Evolutionary conservation across 1,284 basidiomycete genomes (phyloP).

Genomic region (Ceratobasidium sp.): DNA sequence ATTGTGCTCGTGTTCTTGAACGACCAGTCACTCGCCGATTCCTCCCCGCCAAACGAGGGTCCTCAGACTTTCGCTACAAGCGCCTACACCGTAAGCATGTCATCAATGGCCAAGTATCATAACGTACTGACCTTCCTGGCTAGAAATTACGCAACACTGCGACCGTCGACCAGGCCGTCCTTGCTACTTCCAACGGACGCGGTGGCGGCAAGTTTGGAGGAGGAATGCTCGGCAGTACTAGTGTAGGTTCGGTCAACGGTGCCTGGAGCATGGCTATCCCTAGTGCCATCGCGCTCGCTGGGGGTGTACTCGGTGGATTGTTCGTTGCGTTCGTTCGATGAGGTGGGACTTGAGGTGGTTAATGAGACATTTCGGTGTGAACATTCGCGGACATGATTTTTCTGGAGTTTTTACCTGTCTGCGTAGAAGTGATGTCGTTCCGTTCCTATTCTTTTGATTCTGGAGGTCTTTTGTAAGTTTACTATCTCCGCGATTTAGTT

Average conservation of each 20-base stretch:
- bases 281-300: conserved; percentile 7
- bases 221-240: conserved; percentile 42
- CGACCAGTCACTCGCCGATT: conserved; percentile 55
- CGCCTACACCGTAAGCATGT: conserved; percentile 63
- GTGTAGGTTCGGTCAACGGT: conserved; percentile 19
- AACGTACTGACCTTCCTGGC: too few relatives aligned
- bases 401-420: not conserved
- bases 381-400: not conserved
- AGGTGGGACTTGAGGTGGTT: not conserved
- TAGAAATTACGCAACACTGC: conserved; percentile 46
- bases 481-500: not conserved
- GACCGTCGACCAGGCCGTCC: conserved; percentile 50
- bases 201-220: conserved; percentile 45
- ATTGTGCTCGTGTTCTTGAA: conserved; percentile 75
- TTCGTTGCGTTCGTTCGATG: conserved; percentile 37
- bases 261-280: conserved; percentile 30
- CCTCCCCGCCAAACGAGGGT: conserved; percentile 49
- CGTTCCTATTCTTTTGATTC: not conserved
- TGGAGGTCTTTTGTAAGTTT: conserved; percentile 15
- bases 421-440: not conserved
- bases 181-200: conserved; percentile 54
- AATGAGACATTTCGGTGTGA: conserved; percentile 10
- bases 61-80: conserved; percentile 46
- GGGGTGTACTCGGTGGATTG: conserved; percentile 29
- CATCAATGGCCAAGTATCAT: conserved; percentile 31